Base-by-base conservation (phyloP, 345 rosid species). In the Lenwebbia sp. region DNA sequence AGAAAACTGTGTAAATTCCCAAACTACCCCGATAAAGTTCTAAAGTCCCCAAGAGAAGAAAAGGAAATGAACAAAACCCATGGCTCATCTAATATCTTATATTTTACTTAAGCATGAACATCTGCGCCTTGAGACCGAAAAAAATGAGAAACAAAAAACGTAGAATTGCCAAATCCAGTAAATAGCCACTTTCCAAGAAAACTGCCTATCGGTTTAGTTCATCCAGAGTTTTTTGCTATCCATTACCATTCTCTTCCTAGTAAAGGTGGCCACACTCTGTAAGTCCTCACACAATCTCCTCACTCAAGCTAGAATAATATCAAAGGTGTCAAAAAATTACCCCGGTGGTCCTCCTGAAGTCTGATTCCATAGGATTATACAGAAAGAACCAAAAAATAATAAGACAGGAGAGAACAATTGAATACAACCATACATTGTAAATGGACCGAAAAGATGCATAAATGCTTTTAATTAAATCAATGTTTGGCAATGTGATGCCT, bases 61-160 rank as follows among this genome's bases (percentile, higher is more conserved):
- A 21, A 37, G 25, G 23, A 70, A 19, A 70, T 19, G 14, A 25
- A 37, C 47, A 37, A 19, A 70, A 21, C 26, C 44, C 81, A 70
- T 19, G 13, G 26, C 26, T 0, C 78, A 0, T 65, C 76, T 30
- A 0, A 30, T 0, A 30, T 17, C 76, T 30, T 37, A 65, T 4
- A 15, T 30, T 30, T 65, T 40, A 30, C 7, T 15, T 62, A 62
- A 30, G 6, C 19, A 70, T 19, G 44, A 50, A 50, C 3, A 50
- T 70, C 78, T 23, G 19, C 47, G 10, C 47, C 47, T 33, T 70
- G 78, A 33, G 25, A 37, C 78, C 15, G n/a, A 33, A 33, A 0
- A 19, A 19, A 33, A 33, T 10, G 52, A 50, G 52, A 50, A 11
- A 11, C 13, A 50, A 53, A 53, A 19, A 40, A 33, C 10, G 11